Conservation (phyloP, 164 flowering plant species). For the Akebia trifoliata region DNA sequence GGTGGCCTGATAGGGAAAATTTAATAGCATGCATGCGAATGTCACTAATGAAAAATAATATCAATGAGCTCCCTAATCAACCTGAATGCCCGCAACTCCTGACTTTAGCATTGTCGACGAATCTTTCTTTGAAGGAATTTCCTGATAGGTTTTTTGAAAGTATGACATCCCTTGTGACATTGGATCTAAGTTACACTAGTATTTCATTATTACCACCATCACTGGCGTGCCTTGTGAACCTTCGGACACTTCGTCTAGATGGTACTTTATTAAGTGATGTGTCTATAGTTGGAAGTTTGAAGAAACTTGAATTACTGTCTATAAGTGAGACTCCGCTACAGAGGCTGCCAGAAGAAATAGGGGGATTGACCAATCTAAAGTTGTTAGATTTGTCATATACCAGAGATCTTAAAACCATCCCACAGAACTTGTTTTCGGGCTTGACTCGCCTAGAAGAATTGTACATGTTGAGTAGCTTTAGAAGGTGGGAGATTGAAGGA, state of each 20-base stretch:
- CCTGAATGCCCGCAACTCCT: background rate
- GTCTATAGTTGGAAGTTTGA: background rate
- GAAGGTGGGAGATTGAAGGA: background rate
- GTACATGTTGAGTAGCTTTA: background rate
- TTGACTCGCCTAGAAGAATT: conserved; percentile 8
- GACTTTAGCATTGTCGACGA: conserved; percentile 1
- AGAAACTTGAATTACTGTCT: conserved; percentile 5
- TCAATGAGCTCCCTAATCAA: conserved; percentile 1
- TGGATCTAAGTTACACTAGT: conserved; percentile 1
- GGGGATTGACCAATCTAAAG: conserved; percentile 2
- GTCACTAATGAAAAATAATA: conserved; percentile 2
- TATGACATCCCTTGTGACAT: background rate
- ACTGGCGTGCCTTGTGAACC: background rate
- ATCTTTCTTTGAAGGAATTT: background rate
- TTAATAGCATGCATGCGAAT: background rate
- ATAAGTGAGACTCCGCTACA: background rate
- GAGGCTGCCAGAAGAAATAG: background rate
- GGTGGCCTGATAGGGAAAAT: conserved; percentile 2
- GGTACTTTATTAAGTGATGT: background rate
- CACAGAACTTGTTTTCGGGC: background rate
- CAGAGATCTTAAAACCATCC: background rate
- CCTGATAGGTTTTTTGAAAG: background rate
- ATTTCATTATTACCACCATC: conserved; percentile 6
- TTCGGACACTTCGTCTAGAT: background rate
- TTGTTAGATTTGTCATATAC: conserved; percentile 2